Conservation (phyloP, 2,329 filamentous ascomycete species). For the Calonectria fujianensis region DNA sequence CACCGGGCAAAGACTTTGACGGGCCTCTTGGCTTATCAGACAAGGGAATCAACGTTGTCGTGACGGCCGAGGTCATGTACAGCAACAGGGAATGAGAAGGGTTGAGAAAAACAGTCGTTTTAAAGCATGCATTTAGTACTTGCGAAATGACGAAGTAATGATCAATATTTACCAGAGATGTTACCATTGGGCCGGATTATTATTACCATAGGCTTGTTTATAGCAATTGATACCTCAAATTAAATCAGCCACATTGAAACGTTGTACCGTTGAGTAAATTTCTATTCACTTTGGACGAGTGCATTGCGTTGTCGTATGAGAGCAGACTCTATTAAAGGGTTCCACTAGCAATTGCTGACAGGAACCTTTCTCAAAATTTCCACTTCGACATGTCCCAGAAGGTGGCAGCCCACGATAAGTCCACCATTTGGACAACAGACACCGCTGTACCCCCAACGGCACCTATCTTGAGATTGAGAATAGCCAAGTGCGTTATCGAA, state of each 20-base stretch:
- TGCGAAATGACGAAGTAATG: slow-evolving; percentile 19
- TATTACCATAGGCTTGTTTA: not conserved
- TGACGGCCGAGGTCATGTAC: slow-evolving; percentile 18
- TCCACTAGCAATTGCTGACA: too few relatives aligned
- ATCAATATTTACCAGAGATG: not conserved
- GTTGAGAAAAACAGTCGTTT: not conserved
- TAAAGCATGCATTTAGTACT: slow-evolving; percentile 10
- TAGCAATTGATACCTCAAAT: not conserved
- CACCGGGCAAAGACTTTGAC: not conserved
- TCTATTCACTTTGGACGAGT: too few relatives aligned
- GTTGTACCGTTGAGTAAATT: too few relatives aligned
- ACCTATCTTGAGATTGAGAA: too few relatives aligned
- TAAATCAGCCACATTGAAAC: not conserved
- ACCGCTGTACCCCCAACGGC: too few relatives aligned
- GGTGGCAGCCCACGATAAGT: too few relatives aligned
- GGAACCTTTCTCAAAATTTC: too few relatives aligned
- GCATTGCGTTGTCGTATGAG: too few relatives aligned
- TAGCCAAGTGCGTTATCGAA: too few relatives aligned
- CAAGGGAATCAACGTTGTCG: slow-evolving; percentile 15
- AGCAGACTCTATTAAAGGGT: too few relatives aligned
- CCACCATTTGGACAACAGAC: too few relatives aligned
- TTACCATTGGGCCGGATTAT: not conserved
- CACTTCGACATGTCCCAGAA: too few relatives aligned
- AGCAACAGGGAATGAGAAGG: not conserved
- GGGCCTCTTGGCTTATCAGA: not conserved